A percentile compares a stretch with the other conserved stretches of the same genome.
phyloP scores from a whole-genome alignment of 1,139 yeast genomes.

The Geotrichum fermentans region DNA sequence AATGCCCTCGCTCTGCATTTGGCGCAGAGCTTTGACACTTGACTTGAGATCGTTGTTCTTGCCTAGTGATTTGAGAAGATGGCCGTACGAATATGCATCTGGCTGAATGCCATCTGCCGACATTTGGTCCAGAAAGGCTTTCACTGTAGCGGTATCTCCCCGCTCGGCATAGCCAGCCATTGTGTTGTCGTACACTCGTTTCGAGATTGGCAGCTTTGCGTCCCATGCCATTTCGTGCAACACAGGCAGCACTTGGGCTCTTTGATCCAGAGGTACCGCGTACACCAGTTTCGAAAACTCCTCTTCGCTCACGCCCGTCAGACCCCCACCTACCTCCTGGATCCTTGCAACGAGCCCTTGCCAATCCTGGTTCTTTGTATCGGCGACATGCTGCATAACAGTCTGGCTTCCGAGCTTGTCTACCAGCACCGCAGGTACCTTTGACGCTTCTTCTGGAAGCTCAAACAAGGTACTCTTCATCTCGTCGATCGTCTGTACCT shows the following conservation, averaged over 20 bases:
- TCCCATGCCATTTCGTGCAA: conserved; percentile 32
- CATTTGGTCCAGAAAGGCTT: conserved; percentile 35
- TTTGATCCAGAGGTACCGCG: conserved; percentile 30
- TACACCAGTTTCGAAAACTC: conserved; percentile 31
- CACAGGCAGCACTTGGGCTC: conserved; percentile 25
- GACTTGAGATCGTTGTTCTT: conserved; percentile 36
- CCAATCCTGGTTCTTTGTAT: conserved; percentile 28
- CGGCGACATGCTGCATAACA: conserved; percentile 23
- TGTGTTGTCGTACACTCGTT: conserved; percentile 30
- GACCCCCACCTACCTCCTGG: conserved; percentile 22
- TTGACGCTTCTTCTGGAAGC: conserved; percentile 7
- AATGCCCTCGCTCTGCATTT: conserved; percentile 49
- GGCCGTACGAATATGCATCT: conserved; percentile 42
- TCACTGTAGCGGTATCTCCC: conserved; percentile 33
- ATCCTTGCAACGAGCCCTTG: conserved; percentile 24
- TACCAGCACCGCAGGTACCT: conserved; percentile 23
- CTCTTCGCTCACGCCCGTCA: conserved; percentile 23
- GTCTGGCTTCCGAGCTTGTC: conserved; percentile 24
- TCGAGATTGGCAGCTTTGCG: conserved; percentile 27
- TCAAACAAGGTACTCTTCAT: conserved; percentile 19
- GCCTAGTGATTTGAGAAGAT: conserved; percentile 42
- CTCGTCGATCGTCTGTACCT: conserved; percentile 2
- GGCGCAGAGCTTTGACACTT: conserved; percentile 37
- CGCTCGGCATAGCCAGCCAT: conserved; percentile 38
- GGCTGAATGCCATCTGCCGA: conserved; percentile 38